phyloP scores from a whole-genome alignment of 768 basidiomycete genomes.

The Hygrophorus pudorinus region DNA sequence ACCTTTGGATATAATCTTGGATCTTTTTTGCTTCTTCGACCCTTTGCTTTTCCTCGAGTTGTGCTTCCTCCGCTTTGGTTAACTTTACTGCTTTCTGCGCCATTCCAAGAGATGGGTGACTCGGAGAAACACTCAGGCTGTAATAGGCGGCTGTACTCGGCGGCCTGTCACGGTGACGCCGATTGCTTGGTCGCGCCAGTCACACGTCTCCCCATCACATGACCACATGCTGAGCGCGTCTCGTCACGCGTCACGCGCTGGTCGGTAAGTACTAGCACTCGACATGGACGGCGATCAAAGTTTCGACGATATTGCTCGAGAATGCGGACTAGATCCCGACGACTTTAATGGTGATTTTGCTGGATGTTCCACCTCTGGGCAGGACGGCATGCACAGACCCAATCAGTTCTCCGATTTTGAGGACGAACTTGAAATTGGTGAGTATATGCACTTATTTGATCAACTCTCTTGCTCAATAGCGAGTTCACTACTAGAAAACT shows the following conservation, averaged over 20 bases:
- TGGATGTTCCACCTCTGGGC: neutral
- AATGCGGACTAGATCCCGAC: neutral
- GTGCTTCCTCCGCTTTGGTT: constrained; percentile 11
- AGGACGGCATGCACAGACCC: neutral
- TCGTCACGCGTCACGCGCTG: neutral
- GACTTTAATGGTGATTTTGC: neutral
- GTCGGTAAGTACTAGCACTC: neutral
- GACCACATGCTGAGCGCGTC: neutral
- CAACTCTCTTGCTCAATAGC: neutral
- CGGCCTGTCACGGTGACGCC: neutral
- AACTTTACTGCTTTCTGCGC: constrained; percentile 24
- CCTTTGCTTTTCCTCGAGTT: constrained; percentile 26
- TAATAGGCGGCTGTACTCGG: neutral
- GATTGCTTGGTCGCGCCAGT: neutral
- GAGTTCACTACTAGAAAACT: constrained; percentile 14
- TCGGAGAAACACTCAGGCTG: neutral
- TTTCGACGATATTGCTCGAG: neutral
- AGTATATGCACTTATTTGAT: constrained; percentile 22
- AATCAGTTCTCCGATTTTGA: neutral
- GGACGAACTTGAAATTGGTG: constrained; percentile 26
- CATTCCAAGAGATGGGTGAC: neutral
- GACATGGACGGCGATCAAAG: neutral
- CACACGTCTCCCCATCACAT: neutral
- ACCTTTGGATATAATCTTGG: constrained; percentile 78
- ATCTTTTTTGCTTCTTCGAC: constrained; percentile 29